phyloP scores from a whole-genome alignment of 1,284 basidiomycete genomes.

The Puccinia sorghi region DNA sequence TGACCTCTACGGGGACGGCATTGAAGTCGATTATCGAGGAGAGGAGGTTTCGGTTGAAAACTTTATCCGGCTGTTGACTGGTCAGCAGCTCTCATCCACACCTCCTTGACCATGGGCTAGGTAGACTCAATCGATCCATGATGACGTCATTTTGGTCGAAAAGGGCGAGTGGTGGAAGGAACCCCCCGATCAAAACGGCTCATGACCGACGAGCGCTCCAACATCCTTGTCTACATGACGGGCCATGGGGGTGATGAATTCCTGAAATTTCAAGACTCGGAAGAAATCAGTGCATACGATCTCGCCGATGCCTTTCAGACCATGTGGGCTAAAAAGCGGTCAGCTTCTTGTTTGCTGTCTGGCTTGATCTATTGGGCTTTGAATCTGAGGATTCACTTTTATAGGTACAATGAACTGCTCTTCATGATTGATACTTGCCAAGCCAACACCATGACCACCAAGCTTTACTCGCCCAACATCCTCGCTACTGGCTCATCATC shows the following conservation, averaged over 20 bases:
- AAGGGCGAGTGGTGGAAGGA: constrained; percentile 56
- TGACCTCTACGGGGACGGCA: constrained; percentile 92
- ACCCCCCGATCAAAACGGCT: constrained; percentile 89
- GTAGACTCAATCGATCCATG: background rate
- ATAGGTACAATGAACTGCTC: constrained; percentile 90
- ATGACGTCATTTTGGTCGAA: background rate
- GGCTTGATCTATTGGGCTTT: background rate
- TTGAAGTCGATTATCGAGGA: constrained; percentile 96
- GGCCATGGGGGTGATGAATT: constrained; percentile 98
- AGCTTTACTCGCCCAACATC: constrained; percentile 93
- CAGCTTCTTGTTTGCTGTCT: constrained; percentile 52
- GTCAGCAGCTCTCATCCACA: constrained; percentile 61
- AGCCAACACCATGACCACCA: constrained; percentile 91
- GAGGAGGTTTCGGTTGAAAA: constrained; percentile 98
- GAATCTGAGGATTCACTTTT: background rate
- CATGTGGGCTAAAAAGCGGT: constrained; percentile 96
- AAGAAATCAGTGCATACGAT: constrained; percentile 94
- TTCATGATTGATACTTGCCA: constrained; percentile 99
- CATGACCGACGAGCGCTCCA: constrained; percentile 84
- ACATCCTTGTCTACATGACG: constrained; percentile 97
- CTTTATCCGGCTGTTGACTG: constrained; percentile 84
- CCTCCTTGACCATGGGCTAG: background rate
- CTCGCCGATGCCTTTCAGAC: constrained; percentile 95
- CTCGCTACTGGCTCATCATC: constrained; percentile 86
- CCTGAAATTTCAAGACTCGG: constrained; percentile 97